Conservation (phyloP, 2,329 filamentous ascomycete species). For the Lasiodiplodia hormozganensis region DNA sequence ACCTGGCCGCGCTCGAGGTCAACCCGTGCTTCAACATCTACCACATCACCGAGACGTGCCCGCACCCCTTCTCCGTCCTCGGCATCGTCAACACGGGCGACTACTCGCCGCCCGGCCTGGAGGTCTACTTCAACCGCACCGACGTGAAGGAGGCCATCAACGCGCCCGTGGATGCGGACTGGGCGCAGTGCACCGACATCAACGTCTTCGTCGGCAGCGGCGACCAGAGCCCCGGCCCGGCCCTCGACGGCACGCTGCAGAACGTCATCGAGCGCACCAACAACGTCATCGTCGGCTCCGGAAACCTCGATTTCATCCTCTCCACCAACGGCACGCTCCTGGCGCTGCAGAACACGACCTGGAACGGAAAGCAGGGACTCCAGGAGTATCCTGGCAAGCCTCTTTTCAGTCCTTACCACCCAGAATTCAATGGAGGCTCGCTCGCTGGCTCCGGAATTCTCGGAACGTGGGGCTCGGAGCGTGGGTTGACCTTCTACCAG, state of each 20-base stretch:
- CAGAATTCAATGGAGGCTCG: slow-evolving; percentile 48
- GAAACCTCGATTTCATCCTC: slow-evolving; percentile 58
- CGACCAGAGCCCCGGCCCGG: slow-evolving; percentile 50
- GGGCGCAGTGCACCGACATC: slow-evolving; percentile 48
- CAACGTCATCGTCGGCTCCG: slow-evolving; percentile 58
- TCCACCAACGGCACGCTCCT: slow-evolving; percentile 60
- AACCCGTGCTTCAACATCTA: slow-evolving; percentile 62
- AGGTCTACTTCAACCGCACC: slow-evolving; percentile 59
- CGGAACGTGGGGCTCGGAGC: slow-evolving; percentile 51
- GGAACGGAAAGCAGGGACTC: slow-evolving; percentile 58
- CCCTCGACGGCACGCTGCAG: slow-evolving; percentile 50
- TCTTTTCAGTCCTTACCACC: slow-evolving; percentile 55
- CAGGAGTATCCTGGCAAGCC: slow-evolving; percentile 49
- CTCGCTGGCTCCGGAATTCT: slow-evolving; percentile 50
- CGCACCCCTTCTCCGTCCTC: slow-evolving; percentile 44
- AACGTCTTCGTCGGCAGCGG: slow-evolving; percentile 50
- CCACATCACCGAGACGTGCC: slow-evolving; percentile 50
- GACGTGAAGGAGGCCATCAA: slow-evolving; percentile 60
- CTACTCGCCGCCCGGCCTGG: slow-evolving; percentile 48
- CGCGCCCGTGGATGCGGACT: slow-evolving; percentile 52
- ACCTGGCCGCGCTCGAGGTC: slow-evolving; percentile 47
- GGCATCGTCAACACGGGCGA: slow-evolving; percentile 48
- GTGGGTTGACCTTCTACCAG: slow-evolving; percentile 55
- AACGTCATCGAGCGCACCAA: slow-evolving; percentile 60
- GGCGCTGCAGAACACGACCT: slow-evolving; percentile 62